These are phyloP conservation scores for Evansstolkia leycettana DNA, from an alignment of 495 filamentous ascomycete species.

Conservation along the genomic window DNA sequence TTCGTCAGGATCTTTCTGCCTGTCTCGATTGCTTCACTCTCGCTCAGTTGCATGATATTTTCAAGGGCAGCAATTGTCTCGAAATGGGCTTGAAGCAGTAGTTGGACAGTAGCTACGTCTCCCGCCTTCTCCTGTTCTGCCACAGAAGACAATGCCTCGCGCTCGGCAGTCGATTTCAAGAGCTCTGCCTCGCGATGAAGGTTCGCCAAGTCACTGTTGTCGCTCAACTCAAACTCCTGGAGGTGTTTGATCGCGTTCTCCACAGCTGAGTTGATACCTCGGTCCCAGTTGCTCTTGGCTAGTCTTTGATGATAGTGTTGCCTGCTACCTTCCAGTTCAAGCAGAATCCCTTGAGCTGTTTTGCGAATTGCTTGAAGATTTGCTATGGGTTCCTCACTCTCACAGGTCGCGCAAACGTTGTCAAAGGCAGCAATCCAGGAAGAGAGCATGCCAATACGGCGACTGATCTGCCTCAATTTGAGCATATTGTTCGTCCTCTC, in stretches of 20 bases:
- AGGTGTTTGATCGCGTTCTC: conserved; percentile 75
- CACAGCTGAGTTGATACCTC: conserved; percentile 71
- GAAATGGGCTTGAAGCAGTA: conserved; percentile 79
- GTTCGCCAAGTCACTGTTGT: conserved; percentile 57
- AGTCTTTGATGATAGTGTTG: conserved; percentile 81
- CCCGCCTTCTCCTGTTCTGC: conserved; percentile 73
- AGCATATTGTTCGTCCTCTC: conserved; percentile 73
- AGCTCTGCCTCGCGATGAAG: conserved; percentile 74
- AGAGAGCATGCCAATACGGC: conserved; percentile 69
- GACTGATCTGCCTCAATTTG: conserved; percentile 70
- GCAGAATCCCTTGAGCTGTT: conserved; percentile 72
- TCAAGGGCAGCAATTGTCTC: conserved; percentile 75
- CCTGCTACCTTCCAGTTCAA: conserved; percentile 78
- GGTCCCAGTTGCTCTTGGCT: conserved; percentile 72
- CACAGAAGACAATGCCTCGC: conserved; percentile 67
- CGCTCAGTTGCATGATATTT: conserved; percentile 66
- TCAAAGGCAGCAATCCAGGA: conserved; percentile 94
- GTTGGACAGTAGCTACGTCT: conserved; percentile 65
- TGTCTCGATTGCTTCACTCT: conserved; percentile 65
- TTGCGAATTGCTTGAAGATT: conserved; percentile 69
- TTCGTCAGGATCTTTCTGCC: conserved; percentile 70
- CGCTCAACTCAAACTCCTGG: conserved; percentile 56
- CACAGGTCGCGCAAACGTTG: conserved; percentile 56
- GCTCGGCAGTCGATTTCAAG: conserved; percentile 68
- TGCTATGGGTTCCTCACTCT: conserved; percentile 50